These are phyloP conservation scores for Forsythia suspensa DNA, from an alignment of 257 asterid species.

Conservation along the genomic window DNA sequence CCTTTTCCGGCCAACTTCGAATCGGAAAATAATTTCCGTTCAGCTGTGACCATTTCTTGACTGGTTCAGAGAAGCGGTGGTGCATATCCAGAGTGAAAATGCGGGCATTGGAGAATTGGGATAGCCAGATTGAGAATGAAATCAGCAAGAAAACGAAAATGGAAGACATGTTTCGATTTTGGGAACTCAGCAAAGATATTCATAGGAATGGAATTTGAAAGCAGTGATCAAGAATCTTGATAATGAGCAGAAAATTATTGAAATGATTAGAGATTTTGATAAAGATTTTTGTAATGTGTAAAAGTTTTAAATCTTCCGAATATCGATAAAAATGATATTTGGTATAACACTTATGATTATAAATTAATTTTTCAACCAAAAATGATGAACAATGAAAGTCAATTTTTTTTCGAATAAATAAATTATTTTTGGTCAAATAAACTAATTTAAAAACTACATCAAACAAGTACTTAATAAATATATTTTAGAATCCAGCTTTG, in stretches of 20 bases:
- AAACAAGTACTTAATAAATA: no score
- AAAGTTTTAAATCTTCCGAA: no score
- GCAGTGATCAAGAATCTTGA: constrained; percentile 11
- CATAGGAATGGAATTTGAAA: constrained; percentile 14
- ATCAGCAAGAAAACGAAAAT: constrained; percentile 27
- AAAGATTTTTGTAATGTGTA: no score
- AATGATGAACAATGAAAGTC: no score
- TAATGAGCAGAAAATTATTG: not conserved
- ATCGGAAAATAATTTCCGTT: constrained; percentile 25
- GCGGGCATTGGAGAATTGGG: constrained; percentile 38
- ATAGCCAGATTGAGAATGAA: constrained; percentile 25
- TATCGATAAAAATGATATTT: no score
- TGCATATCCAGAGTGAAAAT: constrained; percentile 73
- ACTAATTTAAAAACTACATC: no score
- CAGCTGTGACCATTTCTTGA: constrained; percentile 55
- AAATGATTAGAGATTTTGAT: not conserved
- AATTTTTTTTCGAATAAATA: no score
- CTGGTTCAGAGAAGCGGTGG: constrained; percentile 78
- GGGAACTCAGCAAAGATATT: not conserved
- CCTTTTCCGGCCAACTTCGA: constrained; percentile 56
- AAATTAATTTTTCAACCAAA: no score
- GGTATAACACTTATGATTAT: no score
- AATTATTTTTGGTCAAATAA: no score
- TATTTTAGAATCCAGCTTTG: no score
- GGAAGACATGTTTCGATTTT: constrained; percentile 40